A percentile compares a stretch with the other conserved stretches of the same genome.
phyloP scores from a whole-genome alignment of 1,284 basidiomycete species.

The Gymnopus androsaceus region DNA sequence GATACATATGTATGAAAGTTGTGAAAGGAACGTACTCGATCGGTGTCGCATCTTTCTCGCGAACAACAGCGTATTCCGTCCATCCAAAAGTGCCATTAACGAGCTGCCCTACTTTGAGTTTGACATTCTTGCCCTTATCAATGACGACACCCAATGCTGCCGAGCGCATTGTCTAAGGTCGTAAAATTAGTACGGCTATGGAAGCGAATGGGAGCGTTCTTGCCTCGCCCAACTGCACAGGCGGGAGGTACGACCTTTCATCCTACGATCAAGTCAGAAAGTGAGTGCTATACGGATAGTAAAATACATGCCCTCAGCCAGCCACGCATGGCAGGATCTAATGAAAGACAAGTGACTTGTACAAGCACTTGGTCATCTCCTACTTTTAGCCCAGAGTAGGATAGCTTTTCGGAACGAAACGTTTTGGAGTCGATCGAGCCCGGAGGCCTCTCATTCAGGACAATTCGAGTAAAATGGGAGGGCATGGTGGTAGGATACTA shows the following conservation, averaged over 20 bases:
- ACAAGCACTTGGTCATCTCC: conserved; percentile 66
- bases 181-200: background rate
- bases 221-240: conserved; percentile 80
- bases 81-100: conserved; percentile 66
- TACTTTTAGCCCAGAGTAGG: conserved; percentile 54
- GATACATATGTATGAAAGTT: background rate
- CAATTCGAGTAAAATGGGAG: conserved; percentile 61
- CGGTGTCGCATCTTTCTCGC: conserved; percentile 54
- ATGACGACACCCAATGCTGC: conserved; percentile 71
- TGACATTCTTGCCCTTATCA: conserved; percentile 53
- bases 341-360: conserved; percentile 71
- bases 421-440: conserved; percentile 68
- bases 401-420: conserved; percentile 64
- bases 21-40: conserved; percentile 45
- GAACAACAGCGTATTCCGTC: conserved; percentile 73
- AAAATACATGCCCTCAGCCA: conserved; percentile 59
- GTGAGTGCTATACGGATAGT: background rate
- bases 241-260: conserved; percentile 63
- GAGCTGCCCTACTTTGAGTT: conserved; percentile 64
- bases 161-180: conserved; percentile 66
- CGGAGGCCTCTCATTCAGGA: conserved; percentile 73
- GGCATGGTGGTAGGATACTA: conserved; percentile 8
- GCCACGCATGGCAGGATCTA: conserved; percentile 87
- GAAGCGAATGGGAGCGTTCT: conserved; percentile 12
- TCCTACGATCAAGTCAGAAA: background rate